phyloP scores from a whole-genome alignment of 805 yeast genomes.

The Yamadazyma takamatsuzukensis region DNA sequence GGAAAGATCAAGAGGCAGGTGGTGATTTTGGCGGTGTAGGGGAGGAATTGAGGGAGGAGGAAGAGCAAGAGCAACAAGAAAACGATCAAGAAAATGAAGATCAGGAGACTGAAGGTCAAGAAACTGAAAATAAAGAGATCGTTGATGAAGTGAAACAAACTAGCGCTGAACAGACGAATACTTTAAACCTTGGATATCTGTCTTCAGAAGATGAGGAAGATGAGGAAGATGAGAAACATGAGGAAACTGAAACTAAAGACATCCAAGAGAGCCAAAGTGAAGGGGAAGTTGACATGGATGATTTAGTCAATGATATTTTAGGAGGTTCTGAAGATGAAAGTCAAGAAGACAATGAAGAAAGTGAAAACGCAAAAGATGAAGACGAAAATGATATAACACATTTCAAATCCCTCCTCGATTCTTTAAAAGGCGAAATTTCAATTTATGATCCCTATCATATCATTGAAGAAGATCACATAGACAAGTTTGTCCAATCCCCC shows the following conservation, averaged over 20 bases:
- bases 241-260: slow-evolving; percentile 6
- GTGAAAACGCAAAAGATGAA: slow-evolving; percentile 2
- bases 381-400: slow-evolving; percentile 7
- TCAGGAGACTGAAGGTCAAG: slow-evolving; percentile 2
- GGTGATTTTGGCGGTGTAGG: slow-evolving; percentile 1
- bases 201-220: slow-evolving; percentile 7
- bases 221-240: slow-evolving; percentile 5
- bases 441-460: slow-evolving; percentile 36
- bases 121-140: slow-evolving; percentile 3
- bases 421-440: slow-evolving; percentile 21
- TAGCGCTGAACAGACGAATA: not conserved
- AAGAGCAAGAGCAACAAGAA: slow-evolving; percentile 1
- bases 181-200: slow-evolving; percentile 8
- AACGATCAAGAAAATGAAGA: not conserved
- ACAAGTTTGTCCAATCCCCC: slow-evolving; percentile 23
- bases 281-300: slow-evolving; percentile 4
- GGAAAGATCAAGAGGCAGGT: not conserved
- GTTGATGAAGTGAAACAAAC: not conserved
- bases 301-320: slow-evolving; percentile 7
- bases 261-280: slow-evolving; percentile 5
- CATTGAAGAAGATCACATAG: slow-evolving; percentile 32
- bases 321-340: slow-evolving; percentile 4
- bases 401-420: slow-evolving; percentile 25
- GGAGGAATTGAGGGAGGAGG: not conserved
- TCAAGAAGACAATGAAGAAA: slow-evolving; percentile 5